These are phyloP conservation scores for Hyaloscypha hepaticicola DNA, from an alignment of 495 filamentous ascomycete genomes.

Conservation along the genomic window DNA sequence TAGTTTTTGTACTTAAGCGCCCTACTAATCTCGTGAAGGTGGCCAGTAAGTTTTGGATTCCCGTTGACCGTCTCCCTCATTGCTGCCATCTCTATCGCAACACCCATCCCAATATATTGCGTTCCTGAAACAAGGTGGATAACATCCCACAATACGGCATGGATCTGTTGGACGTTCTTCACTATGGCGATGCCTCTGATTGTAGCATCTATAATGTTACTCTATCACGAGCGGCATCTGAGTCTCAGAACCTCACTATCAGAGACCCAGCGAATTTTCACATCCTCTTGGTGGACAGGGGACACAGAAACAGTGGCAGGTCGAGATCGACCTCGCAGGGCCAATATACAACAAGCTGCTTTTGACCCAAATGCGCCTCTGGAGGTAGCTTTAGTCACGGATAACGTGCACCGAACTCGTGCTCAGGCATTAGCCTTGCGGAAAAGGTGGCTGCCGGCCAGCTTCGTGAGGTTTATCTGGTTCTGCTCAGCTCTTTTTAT, in stretches of 20 bases:
- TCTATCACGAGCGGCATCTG: constrained; percentile 57
- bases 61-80: constrained; percentile 55
- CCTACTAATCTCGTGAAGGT: constrained; percentile 37
- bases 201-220: constrained; percentile 57
- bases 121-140: constrained; percentile 46
- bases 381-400: constrained; percentile 26
- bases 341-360: constrained; percentile 28
- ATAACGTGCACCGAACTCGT: constrained; percentile 5
- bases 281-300: constrained; percentile 58
- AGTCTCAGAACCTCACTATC: constrained; percentile 53
- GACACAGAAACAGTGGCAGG: constrained; percentile 26
- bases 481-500: constrained; percentile 61
- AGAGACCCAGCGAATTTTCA: constrained; percentile 63
- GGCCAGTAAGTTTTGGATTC: constrained; percentile 59
- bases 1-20: neutral
- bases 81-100: constrained; percentile 50
- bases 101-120: constrained; percentile 57
- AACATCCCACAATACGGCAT: constrained; percentile 57
- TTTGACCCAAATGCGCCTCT: constrained; percentile 32
- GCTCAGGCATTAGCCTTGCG: constrained; percentile 25
- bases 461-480: constrained; percentile 65
- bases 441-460: constrained; percentile 54
- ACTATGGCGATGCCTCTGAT: constrained; percentile 63
- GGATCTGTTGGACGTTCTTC: constrained; percentile 63
- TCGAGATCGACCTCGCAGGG: constrained; percentile 27